phyloP scores from a whole-genome alignment of 345 rosid species.

The Syzygium oleosum region DNA sequence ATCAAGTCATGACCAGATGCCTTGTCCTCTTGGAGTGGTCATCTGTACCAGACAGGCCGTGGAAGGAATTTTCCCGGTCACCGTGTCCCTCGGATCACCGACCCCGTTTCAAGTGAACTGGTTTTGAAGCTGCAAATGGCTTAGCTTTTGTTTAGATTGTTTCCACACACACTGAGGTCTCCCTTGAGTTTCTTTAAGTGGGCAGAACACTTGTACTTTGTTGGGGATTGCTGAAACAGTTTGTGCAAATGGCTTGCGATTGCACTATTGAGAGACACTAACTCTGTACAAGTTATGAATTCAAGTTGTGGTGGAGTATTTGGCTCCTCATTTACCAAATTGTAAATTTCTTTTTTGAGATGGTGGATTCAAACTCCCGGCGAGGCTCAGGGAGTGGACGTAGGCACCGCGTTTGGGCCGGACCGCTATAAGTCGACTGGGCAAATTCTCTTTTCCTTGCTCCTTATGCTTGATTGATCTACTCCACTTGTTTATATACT shows the following conservation, averaged over 20 bases:
- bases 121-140: not conserved
- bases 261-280: not conserved
- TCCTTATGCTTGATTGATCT: not conserved
- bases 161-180: not conserved
- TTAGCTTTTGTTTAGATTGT: not conserved
- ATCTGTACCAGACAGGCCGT: not conserved
- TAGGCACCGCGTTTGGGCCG: not conserved
- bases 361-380: accelerated
- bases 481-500: not conserved
- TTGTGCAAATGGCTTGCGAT: not conserved
- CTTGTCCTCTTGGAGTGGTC: not conserved
- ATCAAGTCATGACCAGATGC: not conserved
- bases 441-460: not conserved
- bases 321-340: not conserved
- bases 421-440: not conserved
- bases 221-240: not conserved
- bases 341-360: not conserved
- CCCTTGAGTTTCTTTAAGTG: not conserved
- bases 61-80: not conserved
- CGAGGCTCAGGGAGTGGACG: not conserved
- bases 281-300: not conserved
- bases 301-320: not conserved
- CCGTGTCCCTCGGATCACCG: not conserved
- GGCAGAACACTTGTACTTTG: not conserved
- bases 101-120: not conserved